phyloP scores from a whole-genome alignment of 345 rosid genomes.

The Dovyalis caffra region DNA sequence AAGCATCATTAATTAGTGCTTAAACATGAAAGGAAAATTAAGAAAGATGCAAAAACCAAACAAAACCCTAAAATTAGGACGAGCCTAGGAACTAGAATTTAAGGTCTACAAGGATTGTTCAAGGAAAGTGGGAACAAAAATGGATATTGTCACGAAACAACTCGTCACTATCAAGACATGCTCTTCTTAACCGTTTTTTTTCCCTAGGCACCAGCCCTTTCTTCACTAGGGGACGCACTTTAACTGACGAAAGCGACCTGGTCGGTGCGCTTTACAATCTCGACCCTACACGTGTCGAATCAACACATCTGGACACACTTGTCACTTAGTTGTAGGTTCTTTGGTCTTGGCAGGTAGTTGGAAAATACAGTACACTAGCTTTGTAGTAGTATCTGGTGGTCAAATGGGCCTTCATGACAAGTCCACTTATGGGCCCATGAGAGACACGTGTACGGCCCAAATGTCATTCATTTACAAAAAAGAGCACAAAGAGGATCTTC shows the following conservation, averaged over 20 bases:
- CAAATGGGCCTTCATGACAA: conserved; percentile 3
- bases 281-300: not conserved
- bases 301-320: not conserved
- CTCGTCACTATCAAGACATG: not conserved
- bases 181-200: conserved; percentile 15
- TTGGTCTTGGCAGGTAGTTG: not conserved
- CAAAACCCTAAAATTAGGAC: not conserved
- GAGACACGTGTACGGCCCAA: conserved; percentile 18
- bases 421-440: not conserved
- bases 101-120: too few species aligned
- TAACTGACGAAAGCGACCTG: not conserved
- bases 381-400: not conserved
- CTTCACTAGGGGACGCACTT: not conserved
- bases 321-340: not conserved
- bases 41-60: too few species aligned
- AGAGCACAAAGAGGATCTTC: not conserved
- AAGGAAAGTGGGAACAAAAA: not conserved
- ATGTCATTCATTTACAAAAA: not conserved
- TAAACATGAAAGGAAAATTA: too few species aligned
- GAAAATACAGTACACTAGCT: not conserved
- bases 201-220: conserved; percentile 21
- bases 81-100: too few species aligned
- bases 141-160: not conserved
- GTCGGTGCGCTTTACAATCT: conserved; percentile 1
- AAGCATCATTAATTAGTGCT: too few species aligned